These are phyloP conservation scores for Termitomyces sp. DNA, from an alignment of 768 basidiomycete species.

Conservation along the genomic window DNA sequence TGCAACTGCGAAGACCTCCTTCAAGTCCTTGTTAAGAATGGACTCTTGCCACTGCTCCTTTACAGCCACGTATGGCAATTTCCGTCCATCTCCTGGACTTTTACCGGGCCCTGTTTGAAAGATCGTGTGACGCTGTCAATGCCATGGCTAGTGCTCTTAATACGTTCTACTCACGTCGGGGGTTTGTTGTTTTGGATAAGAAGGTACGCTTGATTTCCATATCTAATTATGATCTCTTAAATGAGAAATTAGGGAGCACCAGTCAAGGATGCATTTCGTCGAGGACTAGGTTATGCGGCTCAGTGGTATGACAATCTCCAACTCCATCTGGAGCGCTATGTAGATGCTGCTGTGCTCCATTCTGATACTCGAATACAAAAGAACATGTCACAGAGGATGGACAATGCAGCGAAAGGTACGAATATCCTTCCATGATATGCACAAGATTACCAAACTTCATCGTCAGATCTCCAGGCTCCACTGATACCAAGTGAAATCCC, in stretches of 20 bases:
- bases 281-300: background rate
- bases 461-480: no score
- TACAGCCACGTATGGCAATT: background rate
- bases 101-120: background rate
- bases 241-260: background rate
- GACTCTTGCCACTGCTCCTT: background rate
- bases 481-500: no score
- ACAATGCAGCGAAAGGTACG: no score
- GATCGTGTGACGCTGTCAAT: background rate
- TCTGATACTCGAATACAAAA: no score
- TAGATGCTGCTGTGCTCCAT: no score
- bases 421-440: background rate
- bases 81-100: background rate
- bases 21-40: background rate
- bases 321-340: no score
- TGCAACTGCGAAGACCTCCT: background rate
- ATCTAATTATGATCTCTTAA: background rate
- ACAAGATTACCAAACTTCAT: no score
- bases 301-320: background rate
- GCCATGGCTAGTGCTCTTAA: background rate
- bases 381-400: no score
- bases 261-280: background rate
- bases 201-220: background rate
- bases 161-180: no score
- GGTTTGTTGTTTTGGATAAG: background rate